Percentiles rank a stretch among this genome's conserved stretches.
Evolutionary conservation across 2,329 filamentous ascomycete genomes (phyloP).

Genomic region (Colletotrichum magnum): DNA sequence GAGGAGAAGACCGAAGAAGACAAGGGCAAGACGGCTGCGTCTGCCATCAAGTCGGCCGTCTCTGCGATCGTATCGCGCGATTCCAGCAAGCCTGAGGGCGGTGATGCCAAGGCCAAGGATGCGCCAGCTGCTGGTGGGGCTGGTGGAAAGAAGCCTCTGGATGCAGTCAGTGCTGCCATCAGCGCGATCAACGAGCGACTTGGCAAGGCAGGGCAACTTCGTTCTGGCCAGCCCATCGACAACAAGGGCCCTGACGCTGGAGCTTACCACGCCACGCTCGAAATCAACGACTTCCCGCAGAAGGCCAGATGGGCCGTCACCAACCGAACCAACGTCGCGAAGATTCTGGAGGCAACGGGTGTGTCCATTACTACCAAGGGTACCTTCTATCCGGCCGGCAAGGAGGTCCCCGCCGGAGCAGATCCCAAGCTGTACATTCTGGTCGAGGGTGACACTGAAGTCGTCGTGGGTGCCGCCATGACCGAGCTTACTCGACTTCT

Average conservation of each 20-base stretch:
- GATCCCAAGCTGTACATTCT: conserved; percentile 98
- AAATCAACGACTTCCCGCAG: conserved; percentile 99
- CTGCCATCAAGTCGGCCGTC: conserved; percentile 73
- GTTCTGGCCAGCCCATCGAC: conserved; percentile 94
- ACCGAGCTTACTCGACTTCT: conserved; percentile 89
- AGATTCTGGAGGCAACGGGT: conserved; percentile 94
- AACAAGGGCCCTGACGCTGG: conserved; percentile 98
- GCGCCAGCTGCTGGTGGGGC: conserved; percentile 69
- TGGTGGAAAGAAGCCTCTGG: conserved; percentile 76
- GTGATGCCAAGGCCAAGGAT: conserved; percentile 50
- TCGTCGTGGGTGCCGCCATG: conserved; percentile 92
- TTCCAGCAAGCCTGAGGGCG: conserved; percentile 59
- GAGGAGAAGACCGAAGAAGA: conserved; percentile 81
- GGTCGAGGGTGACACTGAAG: conserved; percentile 96
- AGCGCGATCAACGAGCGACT: conserved; percentile 92
- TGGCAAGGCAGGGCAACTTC: conserved; percentile 89
- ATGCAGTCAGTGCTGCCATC: conserved; percentile 91
- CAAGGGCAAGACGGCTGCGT: conserved; percentile 78
- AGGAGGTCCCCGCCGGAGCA: conserved; percentile 80
- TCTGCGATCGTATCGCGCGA: conserved; percentile 70
- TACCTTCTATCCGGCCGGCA: conserved; percentile 86
- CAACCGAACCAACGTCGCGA: conserved; percentile 97
- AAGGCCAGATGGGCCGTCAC: conserved; percentile 99
- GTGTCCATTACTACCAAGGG: conserved; percentile 99
- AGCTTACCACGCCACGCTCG: conserved; percentile 94